Percentiles rank a stretch among this genome's conserved stretches.
Conservation (phyloP, 2,329 filamentous ascomycete species). For the Zasmidium citrigriseum region DNA sequence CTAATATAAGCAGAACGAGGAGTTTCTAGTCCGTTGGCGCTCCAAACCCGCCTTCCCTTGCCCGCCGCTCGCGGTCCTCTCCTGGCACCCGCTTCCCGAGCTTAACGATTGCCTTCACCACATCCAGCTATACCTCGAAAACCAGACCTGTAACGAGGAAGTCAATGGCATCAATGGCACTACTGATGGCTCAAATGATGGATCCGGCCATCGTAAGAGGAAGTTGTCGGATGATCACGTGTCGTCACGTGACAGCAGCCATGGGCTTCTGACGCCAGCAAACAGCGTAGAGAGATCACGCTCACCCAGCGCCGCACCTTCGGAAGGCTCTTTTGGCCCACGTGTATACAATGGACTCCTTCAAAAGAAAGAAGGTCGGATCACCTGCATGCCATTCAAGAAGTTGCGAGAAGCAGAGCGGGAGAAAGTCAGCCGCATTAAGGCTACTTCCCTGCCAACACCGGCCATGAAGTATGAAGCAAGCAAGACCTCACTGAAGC, state of each 20-base stretch:
- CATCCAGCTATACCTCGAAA: conserved; percentile 46
- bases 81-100: conserved; percentile 47
- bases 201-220: conserved; percentile 26
- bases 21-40: conserved; percentile 48
- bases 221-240: conserved; percentile 26
- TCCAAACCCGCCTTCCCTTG: conserved; percentile 9
- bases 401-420: conserved; percentile 13
- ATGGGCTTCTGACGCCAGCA: conserved; percentile 24
- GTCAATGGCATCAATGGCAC: too few species aligned
- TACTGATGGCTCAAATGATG: too few species aligned
- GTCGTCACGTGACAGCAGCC: conserved; percentile 18
- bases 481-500: conserved; percentile 26
- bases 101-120: conserved; percentile 40
- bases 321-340: not conserved
- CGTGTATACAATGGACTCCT: conserved; percentile 46
- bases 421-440: conserved; percentile 28
- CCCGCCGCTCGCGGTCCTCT: conserved; percentile 34
- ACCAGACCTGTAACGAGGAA: not conserved
- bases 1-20: conserved; percentile 34
- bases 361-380: conserved; percentile 37
- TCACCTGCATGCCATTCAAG: conserved; percentile 32
- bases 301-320: not conserved
- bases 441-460: conserved; percentile 38
- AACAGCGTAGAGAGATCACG: not conserved
- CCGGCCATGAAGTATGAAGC: conserved; percentile 39